Evolutionary conservation across 805 yeast genomes (phyloP).

Genomic region (Wickerhamiella kazuoi): DNA sequence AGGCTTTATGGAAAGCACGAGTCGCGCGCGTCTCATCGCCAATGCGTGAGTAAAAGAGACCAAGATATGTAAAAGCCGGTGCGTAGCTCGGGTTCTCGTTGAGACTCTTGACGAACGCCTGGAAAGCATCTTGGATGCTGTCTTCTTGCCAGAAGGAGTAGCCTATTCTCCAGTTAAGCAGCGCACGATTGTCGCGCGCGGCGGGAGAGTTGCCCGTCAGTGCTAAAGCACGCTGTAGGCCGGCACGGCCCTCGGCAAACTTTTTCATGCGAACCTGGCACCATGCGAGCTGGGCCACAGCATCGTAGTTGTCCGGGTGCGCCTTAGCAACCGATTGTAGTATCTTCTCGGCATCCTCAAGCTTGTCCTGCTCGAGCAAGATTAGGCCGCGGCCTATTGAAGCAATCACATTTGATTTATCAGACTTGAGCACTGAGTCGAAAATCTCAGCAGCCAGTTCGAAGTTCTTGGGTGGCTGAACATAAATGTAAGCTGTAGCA

Average conservation of each 20-base stretch:
- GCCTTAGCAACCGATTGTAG: constrained; percentile 33
- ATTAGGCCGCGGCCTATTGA: constrained; percentile 71
- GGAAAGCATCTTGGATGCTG: constrained; percentile 33
- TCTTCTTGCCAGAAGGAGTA: constrained; percentile 30
- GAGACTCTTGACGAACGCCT: constrained; percentile 37
- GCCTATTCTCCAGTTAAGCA: constrained; percentile 57
- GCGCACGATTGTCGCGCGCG: constrained; percentile 40
- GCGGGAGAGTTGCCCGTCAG: constrained; percentile 34
- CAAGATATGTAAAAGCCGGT: constrained; percentile 67
- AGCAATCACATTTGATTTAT: constrained; percentile 38
- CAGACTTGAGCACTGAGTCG: constrained; percentile 36
- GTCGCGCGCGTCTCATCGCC: constrained; percentile 56
- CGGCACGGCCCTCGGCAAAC: constrained; percentile 33
- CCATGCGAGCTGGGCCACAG: constrained; percentile 62
- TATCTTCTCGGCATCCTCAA: constrained; percentile 34
- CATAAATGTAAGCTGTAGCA: constrained; percentile 63
- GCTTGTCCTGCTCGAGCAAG: constrained; percentile 44
- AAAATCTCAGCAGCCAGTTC: constrained; percentile 55
- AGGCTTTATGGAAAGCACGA: constrained; percentile 76
- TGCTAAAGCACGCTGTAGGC: constrained; percentile 29
- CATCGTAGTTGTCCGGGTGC: constrained; percentile 38
- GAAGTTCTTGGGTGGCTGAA: constrained; percentile 82
- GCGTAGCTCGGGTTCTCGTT: constrained; percentile 50
- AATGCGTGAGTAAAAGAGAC: constrained; percentile 45
- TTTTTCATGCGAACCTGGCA: constrained; percentile 42